Percentiles rank a stretch among this genome's conserved stretches.
Evolutionary conservation across 768 basidiomycete species (phyloP).

Genomic region (Pholiota microspora): DNA sequence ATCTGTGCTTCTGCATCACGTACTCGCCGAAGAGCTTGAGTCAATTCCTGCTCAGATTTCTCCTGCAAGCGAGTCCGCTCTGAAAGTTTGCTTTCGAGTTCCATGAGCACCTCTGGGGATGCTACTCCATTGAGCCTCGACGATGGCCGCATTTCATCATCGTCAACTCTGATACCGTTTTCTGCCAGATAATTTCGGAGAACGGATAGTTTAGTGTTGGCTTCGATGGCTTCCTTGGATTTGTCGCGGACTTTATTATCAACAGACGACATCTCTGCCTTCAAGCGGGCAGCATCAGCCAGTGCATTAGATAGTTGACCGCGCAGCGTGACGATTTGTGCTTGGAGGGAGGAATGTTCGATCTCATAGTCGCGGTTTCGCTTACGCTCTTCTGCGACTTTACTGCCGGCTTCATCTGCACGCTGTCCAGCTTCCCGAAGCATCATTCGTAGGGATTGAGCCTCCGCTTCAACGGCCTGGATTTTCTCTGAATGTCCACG

Average conservation of each 20-base stretch:
- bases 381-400: slow-evolving; percentile 66
- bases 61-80: slow-evolving; percentile 75
- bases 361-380: slow-evolving; percentile 62
- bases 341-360: slow-evolving; percentile 61
- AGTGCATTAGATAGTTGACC: slow-evolving; percentile 67
- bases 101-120: slow-evolving; percentile 50
- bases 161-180: slow-evolving; percentile 78
- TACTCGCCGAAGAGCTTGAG: slow-evolving; percentile 60
- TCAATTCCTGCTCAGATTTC: slow-evolving; percentile 72
- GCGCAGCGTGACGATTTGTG: slow-evolving; percentile 74
- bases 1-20: slow-evolving; percentile 75
- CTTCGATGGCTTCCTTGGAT: slow-evolving; percentile 62
- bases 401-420: slow-evolving; percentile 64
- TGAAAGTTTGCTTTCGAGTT: slow-evolving; percentile 76
- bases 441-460: slow-evolving; percentile 73
- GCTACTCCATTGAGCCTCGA: slow-evolving; percentile 36
- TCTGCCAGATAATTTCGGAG: slow-evolving; percentile 87
- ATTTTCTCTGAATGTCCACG: slow-evolving; percentile 83
- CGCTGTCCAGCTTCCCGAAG: slow-evolving; percentile 74
- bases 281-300: slow-evolving; percentile 66
- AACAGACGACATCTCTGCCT: slow-evolving; percentile 65
- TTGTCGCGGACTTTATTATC: slow-evolving; percentile 67
- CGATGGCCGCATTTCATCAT: slow-evolving; percentile 56
- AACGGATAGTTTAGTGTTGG: slow-evolving; percentile 71
- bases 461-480: slow-evolving; percentile 76